Percentiles rank a stretch among this genome's conserved stretches.
phyloP scores from a whole-genome alignment of 352 stramenopile genomes.

The Phytophthora palmivora region DNA sequence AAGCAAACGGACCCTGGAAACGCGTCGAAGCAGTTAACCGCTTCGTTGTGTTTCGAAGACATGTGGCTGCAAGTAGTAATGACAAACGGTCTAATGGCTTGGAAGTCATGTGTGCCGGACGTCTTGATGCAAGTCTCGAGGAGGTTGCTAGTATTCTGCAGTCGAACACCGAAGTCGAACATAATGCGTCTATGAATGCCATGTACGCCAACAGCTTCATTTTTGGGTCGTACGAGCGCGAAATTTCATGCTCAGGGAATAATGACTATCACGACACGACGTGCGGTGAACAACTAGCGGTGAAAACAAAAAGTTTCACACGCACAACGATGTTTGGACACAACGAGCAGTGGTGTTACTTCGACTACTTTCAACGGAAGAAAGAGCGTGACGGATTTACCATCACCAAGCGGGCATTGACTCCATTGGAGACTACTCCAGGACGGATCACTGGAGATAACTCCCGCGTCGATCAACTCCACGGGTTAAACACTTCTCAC shows the following conservation, averaged over 20 bases:
- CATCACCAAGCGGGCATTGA: conserved; percentile 31
- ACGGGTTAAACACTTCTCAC: conserved; percentile 33
- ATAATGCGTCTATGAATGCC: conserved; percentile 37
- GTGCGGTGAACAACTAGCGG: conserved; percentile 19
- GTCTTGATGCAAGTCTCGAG: conserved; percentile 32
- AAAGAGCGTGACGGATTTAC: conserved; percentile 31
- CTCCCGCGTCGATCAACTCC: conserved; percentile 26
- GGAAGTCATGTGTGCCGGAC: conserved; percentile 36
- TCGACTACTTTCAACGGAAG: conserved; percentile 35
- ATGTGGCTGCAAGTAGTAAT: neutral
- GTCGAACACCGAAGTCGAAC: conserved; percentile 24
- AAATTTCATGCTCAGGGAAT: conserved; percentile 6
- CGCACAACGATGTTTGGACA: conserved; percentile 15
- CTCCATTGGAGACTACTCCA: conserved; percentile 6
- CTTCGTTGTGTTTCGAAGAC: conserved; percentile 30
- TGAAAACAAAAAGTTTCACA: conserved; percentile 44
- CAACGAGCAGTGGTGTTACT: conserved; percentile 49
- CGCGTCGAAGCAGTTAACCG: conserved; percentile 17
- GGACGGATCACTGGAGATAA: conserved; percentile 20
- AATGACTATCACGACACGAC: neutral
- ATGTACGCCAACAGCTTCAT: conserved; percentile 42
- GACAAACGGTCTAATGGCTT: neutral
- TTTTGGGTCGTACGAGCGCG: conserved; percentile 36
- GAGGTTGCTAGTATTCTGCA: conserved; percentile 33
- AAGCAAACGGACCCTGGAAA: conserved; percentile 30